These are phyloP conservation scores for Xanthoconium stramineum DNA, from an alignment of 768 basidiomycete species.

Conservation along the genomic window DNA sequence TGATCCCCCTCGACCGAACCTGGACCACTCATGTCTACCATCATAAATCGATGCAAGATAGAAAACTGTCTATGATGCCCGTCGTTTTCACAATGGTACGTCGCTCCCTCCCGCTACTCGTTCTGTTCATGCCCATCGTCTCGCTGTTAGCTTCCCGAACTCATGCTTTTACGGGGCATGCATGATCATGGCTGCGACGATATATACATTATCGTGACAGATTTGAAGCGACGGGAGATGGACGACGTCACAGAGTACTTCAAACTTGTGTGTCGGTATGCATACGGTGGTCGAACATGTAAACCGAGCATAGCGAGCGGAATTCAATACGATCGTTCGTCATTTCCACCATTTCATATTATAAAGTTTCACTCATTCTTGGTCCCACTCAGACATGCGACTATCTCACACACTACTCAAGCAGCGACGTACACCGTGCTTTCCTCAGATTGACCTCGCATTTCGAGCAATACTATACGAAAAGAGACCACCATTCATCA, in stretches of 20 bases:
- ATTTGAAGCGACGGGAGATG: constrained; percentile 77
- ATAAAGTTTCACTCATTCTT: constrained; percentile 5
- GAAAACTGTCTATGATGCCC: constrained; percentile 72
- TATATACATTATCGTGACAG: constrained; percentile 74
- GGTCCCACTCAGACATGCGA: constrained; percentile 50
- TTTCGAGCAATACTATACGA: constrained; percentile 74
- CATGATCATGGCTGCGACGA: constrained; percentile 79
- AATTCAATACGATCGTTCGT: constrained; percentile 71
- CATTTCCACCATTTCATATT: constrained; percentile 1
- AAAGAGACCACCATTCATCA: constrained; percentile 71
- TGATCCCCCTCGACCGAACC: constrained; percentile 77
- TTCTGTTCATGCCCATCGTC: background rate
- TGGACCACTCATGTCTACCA: constrained; percentile 83
- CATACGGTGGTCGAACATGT: constrained; percentile 55
- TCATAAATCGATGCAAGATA: constrained; percentile 70
- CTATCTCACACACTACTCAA: constrained; percentile 63
- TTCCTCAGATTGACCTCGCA: constrained; percentile 78
- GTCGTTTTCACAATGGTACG: constrained; percentile 78
- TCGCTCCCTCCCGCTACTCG: background rate
- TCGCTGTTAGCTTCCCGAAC: constrained; percentile 59
- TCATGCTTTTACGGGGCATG: constrained; percentile 79
- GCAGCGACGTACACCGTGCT: constrained; percentile 73
- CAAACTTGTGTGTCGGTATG: constrained; percentile 64
- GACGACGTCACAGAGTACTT: constrained; percentile 78
- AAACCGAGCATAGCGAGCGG: constrained; percentile 65